These are phyloP conservation scores for Fusarium chuoi DNA, from an alignment of 2,329 filamentous ascomycete genomes.

Conservation along the genomic window DNA sequence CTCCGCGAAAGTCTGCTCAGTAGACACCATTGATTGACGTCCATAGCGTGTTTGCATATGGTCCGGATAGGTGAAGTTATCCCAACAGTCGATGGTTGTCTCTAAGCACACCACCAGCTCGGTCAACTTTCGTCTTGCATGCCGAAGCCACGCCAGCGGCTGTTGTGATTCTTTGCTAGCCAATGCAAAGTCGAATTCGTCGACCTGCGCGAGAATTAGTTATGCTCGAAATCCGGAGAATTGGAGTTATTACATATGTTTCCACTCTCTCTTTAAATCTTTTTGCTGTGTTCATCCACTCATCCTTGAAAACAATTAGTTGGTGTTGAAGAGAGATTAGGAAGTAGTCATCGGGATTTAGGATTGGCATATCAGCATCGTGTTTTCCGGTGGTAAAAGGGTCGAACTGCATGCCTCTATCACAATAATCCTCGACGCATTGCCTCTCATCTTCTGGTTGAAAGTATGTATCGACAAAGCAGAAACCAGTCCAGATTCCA, in stretches of 20 bases:
- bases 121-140: not conserved
- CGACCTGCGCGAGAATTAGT: not conserved
- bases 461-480: constrained; percentile 15
- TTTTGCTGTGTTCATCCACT: not conserved
- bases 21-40: not conserved
- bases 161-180: not conserved
- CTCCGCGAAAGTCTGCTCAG: not conserved
- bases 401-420: accelerated
- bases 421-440: not conserved
- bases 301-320: not conserved
- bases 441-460: not conserved
- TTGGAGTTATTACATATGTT: not conserved
- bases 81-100: not conserved
- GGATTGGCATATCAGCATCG: accelerated
- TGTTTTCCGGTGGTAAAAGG: not conserved
- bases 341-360: not conserved
- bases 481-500: constrained; percentile 1
- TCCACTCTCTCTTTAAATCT: not conserved
- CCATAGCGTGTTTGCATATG: not conserved
- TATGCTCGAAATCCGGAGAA: accelerated
- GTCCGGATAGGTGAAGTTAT: not conserved
- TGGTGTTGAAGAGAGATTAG: not conserved
- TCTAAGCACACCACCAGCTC: not conserved
- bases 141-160: not conserved
- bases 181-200: not conserved